Evolutionary conservation across 2,329 filamentous ascomycete genomes (phyloP).

Genomic region (Davidsoniella neocaledoniae): DNA sequence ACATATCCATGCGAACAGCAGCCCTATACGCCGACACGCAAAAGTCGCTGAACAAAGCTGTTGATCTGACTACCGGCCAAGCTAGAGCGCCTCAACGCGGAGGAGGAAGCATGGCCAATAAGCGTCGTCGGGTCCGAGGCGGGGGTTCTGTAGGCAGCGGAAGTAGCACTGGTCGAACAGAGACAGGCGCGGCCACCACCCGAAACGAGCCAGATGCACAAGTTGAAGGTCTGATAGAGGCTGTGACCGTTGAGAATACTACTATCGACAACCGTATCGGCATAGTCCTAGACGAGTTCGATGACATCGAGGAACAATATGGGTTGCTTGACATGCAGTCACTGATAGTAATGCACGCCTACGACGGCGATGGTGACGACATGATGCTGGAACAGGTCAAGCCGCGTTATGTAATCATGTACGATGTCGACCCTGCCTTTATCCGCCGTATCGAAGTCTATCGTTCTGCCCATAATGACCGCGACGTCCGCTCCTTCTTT

Average conservation of each 20-base stretch:
- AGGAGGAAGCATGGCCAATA: conserved; percentile 40
- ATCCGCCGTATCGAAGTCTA: conserved; percentile 92
- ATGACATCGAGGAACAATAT: conserved; percentile 85
- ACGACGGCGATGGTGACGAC: conserved; percentile 90
- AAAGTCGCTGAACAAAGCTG: conserved; percentile 51
- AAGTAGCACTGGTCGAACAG: conserved; percentile 37
- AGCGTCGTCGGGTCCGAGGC: conserved; percentile 69
- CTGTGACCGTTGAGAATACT: not conserved
- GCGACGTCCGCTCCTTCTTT: conserved; percentile 86
- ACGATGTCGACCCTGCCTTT: conserved; percentile 87
- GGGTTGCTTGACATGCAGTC: conserved; percentile 84
- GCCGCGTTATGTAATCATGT: conserved; percentile 95
- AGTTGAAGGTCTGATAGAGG: not conserved
- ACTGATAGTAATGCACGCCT: conserved; percentile 76
- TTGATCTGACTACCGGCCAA: conserved; percentile 26
- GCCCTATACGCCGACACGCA: conserved; percentile 67
- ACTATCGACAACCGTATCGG: conserved; percentile 64
- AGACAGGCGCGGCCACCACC: conserved; percentile 18
- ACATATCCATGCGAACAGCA: conserved; percentile 72
- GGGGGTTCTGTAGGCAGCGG: conserved; percentile 41
- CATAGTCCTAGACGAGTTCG: conserved; percentile 57
- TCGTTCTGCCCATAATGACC: conserved; percentile 77
- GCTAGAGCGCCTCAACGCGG: conserved; percentile 36
- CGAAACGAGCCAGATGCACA: not conserved
- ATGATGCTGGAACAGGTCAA: conserved; percentile 89